Conservation (phyloP, 495 filamentous ascomycete species). For the Zalerion maritima region DNA sequence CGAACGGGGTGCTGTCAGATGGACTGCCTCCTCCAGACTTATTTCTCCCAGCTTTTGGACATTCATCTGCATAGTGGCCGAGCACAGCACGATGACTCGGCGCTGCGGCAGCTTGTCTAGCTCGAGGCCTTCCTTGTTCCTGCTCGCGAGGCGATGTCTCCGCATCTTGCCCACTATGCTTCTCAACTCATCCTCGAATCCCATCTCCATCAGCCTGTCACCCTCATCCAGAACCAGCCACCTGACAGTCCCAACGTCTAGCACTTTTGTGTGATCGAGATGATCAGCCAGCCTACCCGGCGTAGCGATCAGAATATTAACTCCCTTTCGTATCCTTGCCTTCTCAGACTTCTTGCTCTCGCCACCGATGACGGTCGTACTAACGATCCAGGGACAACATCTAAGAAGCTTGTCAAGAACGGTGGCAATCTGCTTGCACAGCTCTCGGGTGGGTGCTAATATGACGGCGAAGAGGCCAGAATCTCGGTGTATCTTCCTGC, state of each 20-base stretch:
- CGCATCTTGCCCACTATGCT: slow-evolving; percentile 69
- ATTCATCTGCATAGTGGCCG: slow-evolving; percentile 92
- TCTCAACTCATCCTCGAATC: slow-evolving; percentile 77
- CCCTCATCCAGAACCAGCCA: slow-evolving; percentile 95
- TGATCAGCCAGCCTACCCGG: slow-evolving; percentile 85
- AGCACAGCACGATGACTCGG: slow-evolving; percentile 82
- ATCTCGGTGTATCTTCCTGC: slow-evolving; percentile 47
- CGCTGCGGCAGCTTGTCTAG: slow-evolving; percentile 51
- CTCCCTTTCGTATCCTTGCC: slow-evolving; percentile 74
- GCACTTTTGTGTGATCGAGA: slow-evolving; percentile 72
- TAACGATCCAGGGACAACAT: slow-evolving; percentile 78
- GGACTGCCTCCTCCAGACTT: slow-evolving; percentile 81
- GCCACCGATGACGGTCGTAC: slow-evolving; percentile 82
- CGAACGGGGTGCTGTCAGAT: slow-evolving; percentile 59
- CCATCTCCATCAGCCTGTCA: slow-evolving; percentile 91
- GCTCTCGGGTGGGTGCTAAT: slow-evolving; percentile 78
- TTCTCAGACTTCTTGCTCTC: slow-evolving; percentile 98
- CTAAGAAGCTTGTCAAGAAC: slow-evolving; percentile 72
- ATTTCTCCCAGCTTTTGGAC: slow-evolving; percentile 86
- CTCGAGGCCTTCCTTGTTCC: slow-evolving; percentile 23
- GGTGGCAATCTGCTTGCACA: slow-evolving; percentile 80
- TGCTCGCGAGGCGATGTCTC: slow-evolving; percentile 25
- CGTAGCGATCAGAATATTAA: slow-evolving; percentile 91
- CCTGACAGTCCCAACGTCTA: slow-evolving; percentile 76
- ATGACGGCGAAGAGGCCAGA: slow-evolving; percentile 89